phyloP scores from a whole-genome alignment of 2,329 filamentous ascomycete genomes.

The Tolypocladium tundrense region DNA sequence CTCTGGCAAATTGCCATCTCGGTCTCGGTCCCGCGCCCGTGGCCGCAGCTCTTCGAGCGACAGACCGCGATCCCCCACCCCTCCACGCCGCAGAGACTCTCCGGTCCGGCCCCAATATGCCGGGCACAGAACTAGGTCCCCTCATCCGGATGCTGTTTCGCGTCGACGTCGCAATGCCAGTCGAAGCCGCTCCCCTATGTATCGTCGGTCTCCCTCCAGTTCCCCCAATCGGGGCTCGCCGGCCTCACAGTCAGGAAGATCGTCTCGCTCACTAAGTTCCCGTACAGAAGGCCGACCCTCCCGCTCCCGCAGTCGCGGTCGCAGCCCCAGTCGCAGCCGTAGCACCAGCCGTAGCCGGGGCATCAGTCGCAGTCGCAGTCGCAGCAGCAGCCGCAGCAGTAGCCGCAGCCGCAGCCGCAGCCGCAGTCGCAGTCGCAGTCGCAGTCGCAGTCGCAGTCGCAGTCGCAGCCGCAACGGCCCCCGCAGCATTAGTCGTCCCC shows the following conservation, averaged over 20 bases:
- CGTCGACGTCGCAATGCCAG: slow-evolving; percentile 11
- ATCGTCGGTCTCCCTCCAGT: slow-evolving; percentile 20
- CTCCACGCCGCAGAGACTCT: slow-evolving; percentile 22
- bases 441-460: slow-evolving; percentile 7
- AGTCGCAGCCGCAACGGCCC: slow-evolving; percentile 7
- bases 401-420: slow-evolving; percentile 4
- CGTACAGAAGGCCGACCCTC: slow-evolving; percentile 33
- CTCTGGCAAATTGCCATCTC: slow-evolving; percentile 14
- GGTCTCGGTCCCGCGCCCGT: slow-evolving; percentile 22
- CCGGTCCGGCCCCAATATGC: slow-evolving; percentile 19
- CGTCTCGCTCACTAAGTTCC: slow-evolving; percentile 36
- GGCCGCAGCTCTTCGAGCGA: slow-evolving; percentile 19
- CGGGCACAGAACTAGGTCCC: slow-evolving; percentile 30
- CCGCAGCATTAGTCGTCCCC: not conserved
- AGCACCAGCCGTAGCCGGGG: not conserved
- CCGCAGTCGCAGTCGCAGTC: slow-evolving; percentile 7
- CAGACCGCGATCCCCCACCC: slow-evolving; percentile 20
- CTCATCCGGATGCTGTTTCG: slow-evolving; percentile 17
- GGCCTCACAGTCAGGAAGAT: slow-evolving; percentile 38
- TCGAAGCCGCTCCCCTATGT: slow-evolving; percentile 10
- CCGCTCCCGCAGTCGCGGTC: slow-evolving; percentile 26
- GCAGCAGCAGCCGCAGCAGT: not conserved
- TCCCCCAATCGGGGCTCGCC: slow-evolving; percentile 31
- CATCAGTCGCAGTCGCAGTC: slow-evolving; percentile 1
- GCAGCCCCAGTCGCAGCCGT: slow-evolving; percentile 13